These are phyloP conservation scores for Paramarasmius palmivorus DNA, from an alignment of 1,284 basidiomycete species.

Conservation along the genomic window DNA sequence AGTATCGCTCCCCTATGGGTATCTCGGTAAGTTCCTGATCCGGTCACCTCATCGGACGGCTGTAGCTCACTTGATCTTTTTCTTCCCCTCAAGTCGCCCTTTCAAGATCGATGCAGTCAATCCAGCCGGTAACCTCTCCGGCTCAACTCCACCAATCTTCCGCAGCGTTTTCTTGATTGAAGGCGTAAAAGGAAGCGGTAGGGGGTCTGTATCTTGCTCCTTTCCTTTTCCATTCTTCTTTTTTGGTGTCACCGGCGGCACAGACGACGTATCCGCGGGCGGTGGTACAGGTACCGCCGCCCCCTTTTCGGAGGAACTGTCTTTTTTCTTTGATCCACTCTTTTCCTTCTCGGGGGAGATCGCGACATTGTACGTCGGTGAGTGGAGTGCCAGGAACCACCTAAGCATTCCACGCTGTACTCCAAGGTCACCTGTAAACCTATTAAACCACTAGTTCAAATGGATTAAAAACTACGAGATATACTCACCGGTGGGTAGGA, in stretches of 20 bases:
- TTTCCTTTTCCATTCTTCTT: slow-evolving; percentile 19
- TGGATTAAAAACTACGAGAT: background rate
- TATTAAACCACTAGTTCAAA: slow-evolving; percentile 3
- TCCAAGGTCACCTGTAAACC: slow-evolving; percentile 71
- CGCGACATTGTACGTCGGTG: slow-evolving; percentile 46
- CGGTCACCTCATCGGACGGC: background rate
- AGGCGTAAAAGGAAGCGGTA: slow-evolving; percentile 67
- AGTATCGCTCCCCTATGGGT: slow-evolving; percentile 68
- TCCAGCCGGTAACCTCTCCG: slow-evolving; percentile 57
- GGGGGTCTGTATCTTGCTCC: slow-evolving; percentile 28
- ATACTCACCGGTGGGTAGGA: slow-evolving; percentile 70
- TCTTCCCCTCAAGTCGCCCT: slow-evolving; percentile 73
- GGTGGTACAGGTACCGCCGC: slow-evolving; percentile 5
- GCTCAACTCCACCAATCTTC: slow-evolving; percentile 25
- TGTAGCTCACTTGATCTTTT: slow-evolving; percentile 73
- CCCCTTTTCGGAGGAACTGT: slow-evolving; percentile 17
- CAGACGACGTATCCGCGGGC: slow-evolving; percentile 12
- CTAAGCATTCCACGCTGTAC: slow-evolving; percentile 77
- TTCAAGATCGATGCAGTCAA: slow-evolving; percentile 64
- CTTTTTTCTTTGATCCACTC: slow-evolving; percentile 28
- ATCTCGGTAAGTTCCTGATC: background rate
- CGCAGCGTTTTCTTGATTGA: slow-evolving; percentile 59
- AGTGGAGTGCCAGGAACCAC: slow-evolving; percentile 74
- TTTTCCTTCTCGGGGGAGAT: slow-evolving; percentile 57
- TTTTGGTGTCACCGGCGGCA: slow-evolving; percentile 12